Evolutionary conservation across 805 yeast species (phyloP).

Genomic region (Nakazawaea populi): DNA sequence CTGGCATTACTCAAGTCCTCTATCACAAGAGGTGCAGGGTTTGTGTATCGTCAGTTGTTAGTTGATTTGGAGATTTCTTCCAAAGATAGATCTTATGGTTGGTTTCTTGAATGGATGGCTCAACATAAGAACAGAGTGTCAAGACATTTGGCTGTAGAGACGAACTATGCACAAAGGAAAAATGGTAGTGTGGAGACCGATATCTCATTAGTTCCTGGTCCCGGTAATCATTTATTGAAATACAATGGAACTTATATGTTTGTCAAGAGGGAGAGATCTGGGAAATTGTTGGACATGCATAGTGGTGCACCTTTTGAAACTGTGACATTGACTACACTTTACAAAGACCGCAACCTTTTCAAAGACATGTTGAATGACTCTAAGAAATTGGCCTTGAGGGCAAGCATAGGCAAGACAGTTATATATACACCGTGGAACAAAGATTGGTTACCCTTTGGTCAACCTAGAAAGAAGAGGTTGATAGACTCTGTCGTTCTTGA

Average conservation of each 20-base stretch:
- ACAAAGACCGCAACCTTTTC: slow-evolving; percentile 71
- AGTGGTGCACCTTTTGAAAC: slow-evolving; percentile 95
- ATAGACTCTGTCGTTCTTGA: slow-evolving; percentile 85
- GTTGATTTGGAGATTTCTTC: slow-evolving; percentile 93
- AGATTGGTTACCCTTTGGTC: slow-evolving; percentile 98
- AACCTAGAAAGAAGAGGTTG: slow-evolving; percentile 81
- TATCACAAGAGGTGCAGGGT: slow-evolving; percentile 51
- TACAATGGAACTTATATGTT: slow-evolving; percentile 86
- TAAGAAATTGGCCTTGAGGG: slow-evolving; percentile 69
- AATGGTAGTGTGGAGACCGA: slow-evolving; percentile 87
- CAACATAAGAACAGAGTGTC: slow-evolving; percentile 67
- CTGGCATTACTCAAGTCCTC: slow-evolving; percentile 75
- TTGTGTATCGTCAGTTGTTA: slow-evolving; percentile 74
- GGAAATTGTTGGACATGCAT: slow-evolving; percentile 80
- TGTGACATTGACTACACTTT: slow-evolving; percentile 86
- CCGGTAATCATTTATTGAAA: slow-evolving; percentile 84
- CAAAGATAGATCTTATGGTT: slow-evolving; percentile 85
- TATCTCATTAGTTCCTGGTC: slow-evolving; percentile 93
- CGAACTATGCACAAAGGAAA: slow-evolving; percentile 80
- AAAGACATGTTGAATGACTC: slow-evolving; percentile 72
- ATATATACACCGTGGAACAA: slow-evolving; percentile 95
- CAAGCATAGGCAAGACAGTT: slow-evolving; percentile 91
- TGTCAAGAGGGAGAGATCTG: slow-evolving; percentile 86
- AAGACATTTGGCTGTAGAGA: slow-evolving; percentile 86
- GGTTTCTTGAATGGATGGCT: slow-evolving; percentile 98